Percentiles rank a stretch among this genome's conserved stretches.
phyloP scores from a whole-genome alignment of 495 filamentous ascomycete species.

The Tuber brumale region DNA sequence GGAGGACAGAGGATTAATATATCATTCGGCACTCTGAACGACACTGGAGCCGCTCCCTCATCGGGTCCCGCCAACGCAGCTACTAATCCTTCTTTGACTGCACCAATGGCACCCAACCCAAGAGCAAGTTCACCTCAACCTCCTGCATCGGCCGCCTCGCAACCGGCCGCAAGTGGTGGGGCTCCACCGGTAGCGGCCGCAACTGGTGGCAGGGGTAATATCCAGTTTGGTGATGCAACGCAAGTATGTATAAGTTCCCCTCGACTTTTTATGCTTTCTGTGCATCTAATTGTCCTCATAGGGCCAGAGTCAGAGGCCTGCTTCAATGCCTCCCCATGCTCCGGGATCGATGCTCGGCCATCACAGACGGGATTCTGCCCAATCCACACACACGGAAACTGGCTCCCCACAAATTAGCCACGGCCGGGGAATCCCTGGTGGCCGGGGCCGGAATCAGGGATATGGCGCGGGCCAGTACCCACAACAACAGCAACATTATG shows the following conservation, averaged over 20 bases:
- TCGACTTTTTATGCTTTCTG: background rate
- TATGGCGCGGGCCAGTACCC: constrained; percentile 20
- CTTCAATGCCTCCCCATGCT: constrained; percentile 33
- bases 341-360: constrained; percentile 31
- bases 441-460: constrained; percentile 19
- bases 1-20: constrained; percentile 33
- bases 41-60: constrained; percentile 30
- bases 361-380: constrained; percentile 37
- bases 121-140: constrained; percentile 39
- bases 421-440: constrained; percentile 26
- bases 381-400: constrained; percentile 29
- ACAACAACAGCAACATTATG: constrained; percentile 22
- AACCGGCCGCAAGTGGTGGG: constrained; percentile 40
- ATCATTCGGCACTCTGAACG: constrained; percentile 38
- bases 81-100: constrained; percentile 40
- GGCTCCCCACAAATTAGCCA: constrained; percentile 29
- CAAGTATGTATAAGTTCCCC: constrained; percentile 15
- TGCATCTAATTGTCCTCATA: constrained; percentile 10
- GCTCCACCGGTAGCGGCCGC: constrained; percentile 21
- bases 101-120: constrained; percentile 39
- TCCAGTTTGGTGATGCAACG: constrained; percentile 40
- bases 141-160: constrained; percentile 38
- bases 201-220: constrained; percentile 11
- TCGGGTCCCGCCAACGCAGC: constrained; percentile 37
- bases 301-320: constrained; percentile 29